Base-by-base conservation (phyloP, 495 filamentous ascomycete species). In the Aspergillus baeticus region DNA sequence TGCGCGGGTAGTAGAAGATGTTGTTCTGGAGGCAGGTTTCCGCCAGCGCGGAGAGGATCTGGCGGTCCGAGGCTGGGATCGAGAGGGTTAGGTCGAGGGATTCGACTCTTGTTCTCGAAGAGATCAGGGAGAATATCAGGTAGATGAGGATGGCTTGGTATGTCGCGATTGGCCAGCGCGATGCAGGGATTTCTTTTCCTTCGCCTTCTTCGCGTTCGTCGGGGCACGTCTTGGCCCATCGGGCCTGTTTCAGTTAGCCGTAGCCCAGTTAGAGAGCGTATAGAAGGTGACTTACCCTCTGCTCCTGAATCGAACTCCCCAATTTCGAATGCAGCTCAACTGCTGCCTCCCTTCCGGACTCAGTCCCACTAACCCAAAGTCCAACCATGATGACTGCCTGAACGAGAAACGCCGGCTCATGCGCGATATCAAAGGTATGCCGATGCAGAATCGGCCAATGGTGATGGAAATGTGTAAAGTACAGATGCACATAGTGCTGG, bases 111-210 rank as follows among this genome's bases (percentile, higher is more conserved):
- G 37, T 7, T 4, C 37, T 39, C 10, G 51, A 43, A n/a, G 34
- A 36, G 3, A 50, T 23, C 10, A 35, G 15, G 17, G 47, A 50
- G 34, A 60, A 55, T 10, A 60, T 60, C 1, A 60, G 51, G 15
- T 60, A 60, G 36, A 60, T 37, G 17, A 60, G 57, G n/a, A 60
- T 51, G 37, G 22, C 57, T 17, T 60, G 57, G 46, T 60, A 60
- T 1, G 57, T 60, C 10, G 57, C 57, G 7, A 60, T 49, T 1
- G 57, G 57, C 45, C 57, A 60, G 15, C 17, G 36, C 11, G 57
- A 60, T 5, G 51, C 13, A 1, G 41, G 17, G 47, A 37, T 6
- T 34, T 21, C 3, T 41, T 22, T 10, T 11, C 7, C 17, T 49
- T 6, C 7, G 7, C 15, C 7, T 22, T 33, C n/a, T n/a, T 31